phyloP scores from a whole-genome alignment of 2,329 filamentous ascomycete species.

The Fusarium aywerte region DNA sequence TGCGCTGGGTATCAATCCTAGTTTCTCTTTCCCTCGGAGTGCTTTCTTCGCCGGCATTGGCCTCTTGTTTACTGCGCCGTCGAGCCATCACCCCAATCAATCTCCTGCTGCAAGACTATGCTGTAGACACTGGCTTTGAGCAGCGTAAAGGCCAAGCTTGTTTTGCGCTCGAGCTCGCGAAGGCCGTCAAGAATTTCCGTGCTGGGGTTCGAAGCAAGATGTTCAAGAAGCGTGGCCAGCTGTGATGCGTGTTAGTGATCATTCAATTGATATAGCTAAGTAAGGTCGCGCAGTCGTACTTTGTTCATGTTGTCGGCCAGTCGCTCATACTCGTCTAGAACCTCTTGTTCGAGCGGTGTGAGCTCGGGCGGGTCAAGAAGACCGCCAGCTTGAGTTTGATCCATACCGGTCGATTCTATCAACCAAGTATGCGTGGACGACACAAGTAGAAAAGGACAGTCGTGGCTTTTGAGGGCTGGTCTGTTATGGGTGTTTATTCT shows the following conservation, averaged over 20 bases:
- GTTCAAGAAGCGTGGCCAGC: conserved; percentile 70
- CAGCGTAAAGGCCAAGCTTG: conserved; percentile 91
- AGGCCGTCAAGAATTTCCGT: conserved; percentile 88
- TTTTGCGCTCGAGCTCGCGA: conserved; percentile 90
- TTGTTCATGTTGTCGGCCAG: conserved; percentile 91
- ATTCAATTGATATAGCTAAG: not conserved
- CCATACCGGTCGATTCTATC: conserved; percentile 23
- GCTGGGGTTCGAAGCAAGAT: conserved; percentile 76
- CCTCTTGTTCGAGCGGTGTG: conserved; percentile 87
- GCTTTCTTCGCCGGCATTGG: not conserved
- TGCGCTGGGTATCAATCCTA: conserved; percentile 37
- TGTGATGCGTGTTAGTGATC: conserved; percentile 43
- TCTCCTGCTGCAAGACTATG: conserved; percentile 98
- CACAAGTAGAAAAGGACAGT: not conserved
- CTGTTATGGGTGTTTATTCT: conserved; percentile 11
- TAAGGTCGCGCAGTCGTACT: conserved; percentile 58
- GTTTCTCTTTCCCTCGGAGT: not conserved
- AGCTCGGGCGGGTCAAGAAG: conserved; percentile 66
- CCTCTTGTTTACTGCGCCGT: conserved; percentile 45
- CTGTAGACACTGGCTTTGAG: conserved; percentile 98
- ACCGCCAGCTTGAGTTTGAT: conserved; percentile 35
- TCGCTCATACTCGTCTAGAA: conserved; percentile 91
- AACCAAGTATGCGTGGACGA: not conserved
- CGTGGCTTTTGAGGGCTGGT: not conserved
- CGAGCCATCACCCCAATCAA: conserved; percentile 73